Evolutionary conservation across 2,329 filamentous ascomycete genomes (phyloP).

Genomic region (Diaporthe citri): DNA sequence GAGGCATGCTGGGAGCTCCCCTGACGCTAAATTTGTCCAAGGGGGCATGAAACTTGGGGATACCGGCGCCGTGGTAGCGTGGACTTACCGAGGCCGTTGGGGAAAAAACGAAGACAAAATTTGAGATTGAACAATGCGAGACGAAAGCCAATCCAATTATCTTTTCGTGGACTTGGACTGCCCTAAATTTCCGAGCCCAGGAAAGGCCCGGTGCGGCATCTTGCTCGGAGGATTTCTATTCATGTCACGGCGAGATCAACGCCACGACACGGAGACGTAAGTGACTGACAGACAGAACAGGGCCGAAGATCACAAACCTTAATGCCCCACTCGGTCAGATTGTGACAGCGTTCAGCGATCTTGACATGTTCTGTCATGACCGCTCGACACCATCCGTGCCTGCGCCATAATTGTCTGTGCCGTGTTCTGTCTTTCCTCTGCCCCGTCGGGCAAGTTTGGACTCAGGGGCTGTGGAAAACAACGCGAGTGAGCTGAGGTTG

Average conservation of each 20-base stretch:
- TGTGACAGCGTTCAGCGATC: not conserved
- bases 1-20: slow-evolving; percentile 24
- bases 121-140: slow-evolving; percentile 19
- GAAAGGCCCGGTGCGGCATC: slow-evolving; percentile 7
- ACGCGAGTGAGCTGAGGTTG: not conserved
- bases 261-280: not conserved
- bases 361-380: not conserved
- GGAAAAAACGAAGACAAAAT: not conserved
- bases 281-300: not conserved
- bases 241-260: not conserved
- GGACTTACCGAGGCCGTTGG: slow-evolving; percentile 11
- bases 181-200: slow-evolving; percentile 1
- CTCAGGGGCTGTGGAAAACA: no score
- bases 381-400: not conserved
- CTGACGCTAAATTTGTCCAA: not conserved
- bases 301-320: slow-evolving; percentile 15
- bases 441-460: not conserved
- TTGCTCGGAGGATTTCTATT: slow-evolving; percentile 20
- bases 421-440: not conserved
- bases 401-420: not conserved
- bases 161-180: not conserved
- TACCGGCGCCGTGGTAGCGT: slow-evolving; percentile 10
- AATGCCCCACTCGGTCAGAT: not conserved
- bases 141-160: not conserved
- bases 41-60: slow-evolving; percentile 12